Evolutionary conservation across 768 basidiomycete genomes (phyloP).

Genomic region (Mycena capillaripes): DNA sequence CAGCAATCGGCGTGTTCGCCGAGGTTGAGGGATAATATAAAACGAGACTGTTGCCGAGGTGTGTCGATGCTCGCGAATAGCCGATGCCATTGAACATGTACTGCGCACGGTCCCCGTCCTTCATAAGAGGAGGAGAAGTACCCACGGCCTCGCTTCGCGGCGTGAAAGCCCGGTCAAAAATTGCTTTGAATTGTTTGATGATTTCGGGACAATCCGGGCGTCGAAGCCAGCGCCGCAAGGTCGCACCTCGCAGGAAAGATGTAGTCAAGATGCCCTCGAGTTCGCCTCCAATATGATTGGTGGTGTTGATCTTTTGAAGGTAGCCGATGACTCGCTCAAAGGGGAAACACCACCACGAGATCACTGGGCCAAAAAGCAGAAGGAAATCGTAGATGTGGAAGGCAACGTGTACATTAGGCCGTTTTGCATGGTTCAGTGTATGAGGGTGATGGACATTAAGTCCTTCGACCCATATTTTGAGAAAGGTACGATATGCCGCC

Average conservation of each 20-base stretch:
- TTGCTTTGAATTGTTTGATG: constrained; percentile 33
- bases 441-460: constrained; percentile 44
- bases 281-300: constrained; percentile 45
- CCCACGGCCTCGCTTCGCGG: constrained; percentile 17
- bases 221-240: constrained; percentile 25
- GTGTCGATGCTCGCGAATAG: constrained; percentile 30
- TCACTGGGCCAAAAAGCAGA: constrained; percentile 51
- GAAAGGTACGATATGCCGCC: constrained; percentile 30
- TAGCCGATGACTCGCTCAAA: constrained; percentile 55
- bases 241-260: constrained; percentile 28
- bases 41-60: constrained; percentile 34
- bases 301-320: constrained; percentile 50
- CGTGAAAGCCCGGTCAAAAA: constrained; percentile 30
- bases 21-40: constrained; percentile 31
- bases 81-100: constrained; percentile 17
- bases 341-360: constrained; percentile 56
- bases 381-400: constrained; percentile 54
- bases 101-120: constrained; percentile 27
- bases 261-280: constrained; percentile 28
- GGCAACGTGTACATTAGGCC: constrained; percentile 46
- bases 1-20: constrained; percentile 19
- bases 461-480: constrained; percentile 43
- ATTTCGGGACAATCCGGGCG: constrained; percentile 29
- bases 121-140: constrained; percentile 22
- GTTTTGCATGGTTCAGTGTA: constrained; percentile 25